phyloP scores from a whole-genome alignment of 371 early-diverging fungal species.

The Syncephalastrum sp. region DNA sequence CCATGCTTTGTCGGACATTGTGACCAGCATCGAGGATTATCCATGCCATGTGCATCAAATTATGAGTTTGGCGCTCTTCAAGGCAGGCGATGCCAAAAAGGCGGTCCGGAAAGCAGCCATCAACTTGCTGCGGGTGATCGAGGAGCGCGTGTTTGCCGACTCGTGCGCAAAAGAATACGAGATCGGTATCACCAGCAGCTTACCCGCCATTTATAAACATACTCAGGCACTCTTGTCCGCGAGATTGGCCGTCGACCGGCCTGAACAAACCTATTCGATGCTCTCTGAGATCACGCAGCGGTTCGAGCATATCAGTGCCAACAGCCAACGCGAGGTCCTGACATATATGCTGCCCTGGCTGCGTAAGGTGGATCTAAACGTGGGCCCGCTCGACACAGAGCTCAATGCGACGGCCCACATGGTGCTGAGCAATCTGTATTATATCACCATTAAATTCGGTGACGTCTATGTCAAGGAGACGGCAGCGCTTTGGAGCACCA shows the following conservation, averaged over 20 bases:
- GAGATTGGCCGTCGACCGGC: conserved; percentile 64
- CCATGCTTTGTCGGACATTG: conserved; percentile 68
- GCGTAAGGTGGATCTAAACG: conserved; percentile 67
- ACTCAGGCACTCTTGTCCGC: conserved; percentile 73
- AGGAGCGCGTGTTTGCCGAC: conserved; percentile 66
- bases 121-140: conserved; percentile 71
- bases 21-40: conserved; percentile 53
- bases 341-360: conserved; percentile 87
- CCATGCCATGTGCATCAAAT: conserved; percentile 65
- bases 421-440: conserved; percentile 82
- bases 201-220: conserved; percentile 82
- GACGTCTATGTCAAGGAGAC: conserved; percentile 77
- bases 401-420: conserved; percentile 60
- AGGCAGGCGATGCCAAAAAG: conserved; percentile 75
- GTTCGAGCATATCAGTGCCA: conserved; percentile 66
- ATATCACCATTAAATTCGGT: conserved; percentile 81
- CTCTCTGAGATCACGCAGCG: conserved; percentile 80
- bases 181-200: conserved; percentile 72
- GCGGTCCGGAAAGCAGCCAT: conserved; percentile 78
- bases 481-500: conserved; percentile 79
- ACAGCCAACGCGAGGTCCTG: conserved; percentile 69
- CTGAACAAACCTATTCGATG: conserved; percentile 71
- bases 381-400: conserved; percentile 50
- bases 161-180: conserved; percentile 67
- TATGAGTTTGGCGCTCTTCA: conserved; percentile 79